A percentile compares a stretch with the other conserved stretches of the same genome.
Conservation (phyloP, 345 rosid genomes). For the Murraya paniculata region DNA sequence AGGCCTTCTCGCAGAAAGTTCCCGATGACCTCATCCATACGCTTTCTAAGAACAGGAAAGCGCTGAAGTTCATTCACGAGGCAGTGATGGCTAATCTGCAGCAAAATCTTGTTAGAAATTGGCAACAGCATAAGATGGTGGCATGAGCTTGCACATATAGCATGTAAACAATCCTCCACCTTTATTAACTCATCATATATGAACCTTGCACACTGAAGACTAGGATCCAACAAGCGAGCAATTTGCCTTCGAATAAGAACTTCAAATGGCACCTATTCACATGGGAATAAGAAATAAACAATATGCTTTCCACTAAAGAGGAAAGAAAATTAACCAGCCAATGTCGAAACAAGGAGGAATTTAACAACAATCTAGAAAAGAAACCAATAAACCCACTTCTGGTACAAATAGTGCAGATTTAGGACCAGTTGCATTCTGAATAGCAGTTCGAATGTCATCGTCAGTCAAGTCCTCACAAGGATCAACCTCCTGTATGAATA, state of each 20-base stretch:
- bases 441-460: conserved; percentile 88
- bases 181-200: conserved; percentile 87
- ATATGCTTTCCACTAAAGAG: not conserved
- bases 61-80: conserved; percentile 69
- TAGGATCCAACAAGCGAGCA: conserved; percentile 86
- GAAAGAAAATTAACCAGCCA: not conserved
- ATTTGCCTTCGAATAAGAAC: conserved; percentile 93
- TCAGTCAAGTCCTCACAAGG: conserved; percentile 95
- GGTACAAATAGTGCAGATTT: conserved; percentile 87
- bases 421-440: conserved; percentile 97
- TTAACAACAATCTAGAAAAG: not conserved
- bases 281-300: conserved; percentile 15
- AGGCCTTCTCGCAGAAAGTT: conserved; percentile 86
- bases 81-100: conserved; percentile 90
- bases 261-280: conserved; percentile 81
- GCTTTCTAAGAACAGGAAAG: conserved; percentile 82
- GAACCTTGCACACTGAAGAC: conserved; percentile 97
- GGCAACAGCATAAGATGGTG: not conserved
- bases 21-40: conserved; percentile 93
- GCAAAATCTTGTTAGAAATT: conserved; percentile 7
- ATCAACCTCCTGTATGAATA: conserved; percentile 73
- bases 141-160: not conserved
- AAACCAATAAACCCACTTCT: conserved; percentile 51
- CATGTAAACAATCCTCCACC: conserved; percentile 33
- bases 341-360: not conserved